phyloP scores from a whole-genome alignment of 441 rosid genomes.

The Pelargonium citronellum region DNA sequence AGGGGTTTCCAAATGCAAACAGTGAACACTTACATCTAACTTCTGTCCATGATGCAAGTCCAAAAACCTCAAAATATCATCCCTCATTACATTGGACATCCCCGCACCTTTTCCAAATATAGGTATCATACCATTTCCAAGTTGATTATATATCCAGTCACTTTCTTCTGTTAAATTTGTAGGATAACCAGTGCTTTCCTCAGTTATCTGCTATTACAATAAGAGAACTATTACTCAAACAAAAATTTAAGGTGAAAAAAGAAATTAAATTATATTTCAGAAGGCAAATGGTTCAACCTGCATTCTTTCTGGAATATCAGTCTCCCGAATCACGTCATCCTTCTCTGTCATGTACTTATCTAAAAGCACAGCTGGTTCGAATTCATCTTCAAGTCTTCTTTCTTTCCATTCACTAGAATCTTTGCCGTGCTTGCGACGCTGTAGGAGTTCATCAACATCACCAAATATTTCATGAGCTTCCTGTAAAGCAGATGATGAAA shows the following conservation, averaged over 20 bases:
- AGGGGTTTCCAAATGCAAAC: background rate
- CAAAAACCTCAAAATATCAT: slow-evolving; percentile 59
- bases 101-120: slow-evolving; percentile 32
- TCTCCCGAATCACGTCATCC: slow-evolving; percentile 71
- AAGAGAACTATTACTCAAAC: background rate
- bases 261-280: background rate
- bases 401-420: slow-evolving; percentile 63
- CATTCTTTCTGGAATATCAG: slow-evolving; percentile 93
- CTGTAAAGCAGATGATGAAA: slow-evolving; percentile 63
- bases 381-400: slow-evolving; percentile 78
- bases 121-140: slow-evolving; percentile 42
- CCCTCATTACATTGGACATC: slow-evolving; percentile 34
- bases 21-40: slow-evolving; percentile 62
- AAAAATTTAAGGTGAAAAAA: background rate
- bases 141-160: slow-evolving; percentile 67
- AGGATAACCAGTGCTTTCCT: slow-evolving; percentile 68
- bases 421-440: slow-evolving; percentile 56
- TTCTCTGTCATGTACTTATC: slow-evolving; percentile 95
- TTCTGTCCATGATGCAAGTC: slow-evolving; percentile 76
- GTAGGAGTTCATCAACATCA: slow-evolving; percentile 68
- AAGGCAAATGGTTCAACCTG: slow-evolving; percentile 44
- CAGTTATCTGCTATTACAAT: slow-evolving; percentile 46
- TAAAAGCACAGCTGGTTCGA: slow-evolving; percentile 76
- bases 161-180: slow-evolving; percentile 56
- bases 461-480: slow-evolving; percentile 92